Base-by-base conservation (phyloP, 495 filamentous ascomycete genomes). In the Aspergillus sclerotioniger region DNA sequence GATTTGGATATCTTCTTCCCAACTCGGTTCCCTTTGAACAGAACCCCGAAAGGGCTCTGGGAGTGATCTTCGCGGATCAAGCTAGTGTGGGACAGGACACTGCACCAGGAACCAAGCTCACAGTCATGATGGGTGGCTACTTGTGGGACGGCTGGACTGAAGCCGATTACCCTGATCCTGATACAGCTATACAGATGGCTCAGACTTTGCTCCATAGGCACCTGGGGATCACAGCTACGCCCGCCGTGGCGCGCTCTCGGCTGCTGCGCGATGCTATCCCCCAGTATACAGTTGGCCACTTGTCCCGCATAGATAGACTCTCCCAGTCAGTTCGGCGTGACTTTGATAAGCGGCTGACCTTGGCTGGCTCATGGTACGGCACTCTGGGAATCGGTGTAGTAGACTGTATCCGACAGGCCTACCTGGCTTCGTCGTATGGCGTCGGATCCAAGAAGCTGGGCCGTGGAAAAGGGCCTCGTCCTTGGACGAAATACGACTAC, bases 51-150 rank as follows among this genome's bases (percentile, higher is more conserved):
- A 76, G 82, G 45, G 88, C 87, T 2, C 84, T 99, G 28, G 94
- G 94, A 45, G 92, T 97, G 37, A 86, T 97, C 56, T 97, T 98
- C 69, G 92, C 96, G 64, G 89, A 87, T 1, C 83, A 91, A 48
- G 80, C 88, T 47, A 78, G 76, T 15, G 58, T 71, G 49, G 78
- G 73, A 13, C 80, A 84, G 63, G 83, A 86, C 46, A 70, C 76
- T 21, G 76, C 70, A 9, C 68, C 71, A 0, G 91, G 90, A 31
- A 96, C 91, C 15, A 96, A 96, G 67, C 69, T 99, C 31, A 97
- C 93, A 13, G 89, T 98, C 51, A 96, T 99, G 89, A 72, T 98
- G 20, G 94, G 94, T 51, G 94, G 94, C 6, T 93, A 97, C 73
- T 92, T 87, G 76, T 98, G 92, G 93, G 84, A 90, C 61, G 79